Percentiles rank a stretch among this genome's conserved stretches.
Evolutionary conservation across 352 stramenopile genomes (phyloP).

Genomic region (Phytopythium aichiense): DNA sequence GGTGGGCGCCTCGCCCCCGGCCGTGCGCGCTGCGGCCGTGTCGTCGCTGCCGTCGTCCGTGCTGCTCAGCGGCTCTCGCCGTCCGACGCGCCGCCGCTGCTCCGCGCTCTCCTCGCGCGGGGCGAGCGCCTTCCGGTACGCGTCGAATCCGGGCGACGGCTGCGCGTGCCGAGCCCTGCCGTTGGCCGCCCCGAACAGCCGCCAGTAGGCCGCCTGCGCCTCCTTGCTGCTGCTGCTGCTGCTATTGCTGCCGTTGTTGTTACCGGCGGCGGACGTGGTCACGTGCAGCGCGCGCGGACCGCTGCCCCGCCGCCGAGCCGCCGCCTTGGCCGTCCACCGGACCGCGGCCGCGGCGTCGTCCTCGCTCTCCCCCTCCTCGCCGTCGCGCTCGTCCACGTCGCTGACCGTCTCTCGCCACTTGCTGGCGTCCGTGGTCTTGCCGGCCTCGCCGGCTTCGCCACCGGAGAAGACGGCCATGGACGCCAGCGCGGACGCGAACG

Average conservation of each 20-base stretch:
- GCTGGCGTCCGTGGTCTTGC: background rate
- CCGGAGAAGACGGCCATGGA: background rate
- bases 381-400: conserved; percentile 7
- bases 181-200: background rate
- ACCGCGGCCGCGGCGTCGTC: background rate
- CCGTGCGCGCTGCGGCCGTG: conserved; percentile 1
- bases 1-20: background rate
- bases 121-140: background rate
- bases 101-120: conserved; percentile 1
- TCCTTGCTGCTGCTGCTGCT: background rate
- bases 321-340: conserved; percentile 1
- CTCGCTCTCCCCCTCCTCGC: conserved; percentile 2
- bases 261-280: background rate
- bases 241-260: background rate
- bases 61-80: background rate
- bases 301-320: background rate
- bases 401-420: conserved; percentile 5
- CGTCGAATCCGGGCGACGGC: background rate
- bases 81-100: background rate
- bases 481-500: conserved; percentile 5
- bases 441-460: background rate
- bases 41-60: conserved; percentile 16
- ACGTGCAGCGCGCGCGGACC: background rate
- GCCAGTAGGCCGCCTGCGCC: conserved; percentile 1
- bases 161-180: background rate